Evolutionary conservation across 495 filamentous ascomycete genomes (phyloP).

Genomic region (Penicillium parvum): DNA sequence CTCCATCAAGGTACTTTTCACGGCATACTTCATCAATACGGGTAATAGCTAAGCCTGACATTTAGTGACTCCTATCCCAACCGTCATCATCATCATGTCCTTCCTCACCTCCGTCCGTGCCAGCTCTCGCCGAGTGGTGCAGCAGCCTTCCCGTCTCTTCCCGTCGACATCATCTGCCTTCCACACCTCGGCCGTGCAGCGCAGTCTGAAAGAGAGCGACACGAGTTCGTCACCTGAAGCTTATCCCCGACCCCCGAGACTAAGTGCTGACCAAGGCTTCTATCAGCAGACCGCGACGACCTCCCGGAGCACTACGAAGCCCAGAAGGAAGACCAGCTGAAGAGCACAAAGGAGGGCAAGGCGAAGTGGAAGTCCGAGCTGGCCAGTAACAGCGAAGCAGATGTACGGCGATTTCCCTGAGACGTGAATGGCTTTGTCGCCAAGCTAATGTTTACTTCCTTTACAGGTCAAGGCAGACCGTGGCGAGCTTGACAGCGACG

Average conservation of each 20-base stretch:
- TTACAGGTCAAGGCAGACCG: slow-evolving; percentile 62
- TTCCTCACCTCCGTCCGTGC: slow-evolving; percentile 30
- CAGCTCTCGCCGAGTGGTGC: slow-evolving; percentile 19
- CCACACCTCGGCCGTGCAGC: slow-evolving; percentile 26
- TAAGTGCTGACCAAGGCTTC: slow-evolving; percentile 1
- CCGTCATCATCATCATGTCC: slow-evolving; percentile 19
- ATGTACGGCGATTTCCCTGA: slow-evolving; percentile 42
- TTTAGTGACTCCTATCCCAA: too few species aligned
- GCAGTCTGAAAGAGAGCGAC: slow-evolving; percentile 34
- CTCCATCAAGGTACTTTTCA: too few species aligned
- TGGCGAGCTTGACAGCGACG: slow-evolving; percentile 42
- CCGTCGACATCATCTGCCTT: slow-evolving; percentile 23
- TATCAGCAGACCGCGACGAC: slow-evolving; percentile 42
- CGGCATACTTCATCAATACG: too few species aligned
- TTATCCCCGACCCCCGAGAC: background rate
- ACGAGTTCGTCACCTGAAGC: slow-evolving; percentile 20
- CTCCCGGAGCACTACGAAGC: slow-evolving; percentile 51
- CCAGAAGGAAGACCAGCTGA: slow-evolving; percentile 68
- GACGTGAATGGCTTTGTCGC: background rate
- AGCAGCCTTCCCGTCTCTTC: slow-evolving; percentile 12
- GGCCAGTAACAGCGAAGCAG: slow-evolving; percentile 75
- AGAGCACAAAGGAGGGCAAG: slow-evolving; percentile 68
- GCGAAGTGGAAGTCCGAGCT: slow-evolving; percentile 78
- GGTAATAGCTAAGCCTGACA: too few species aligned
- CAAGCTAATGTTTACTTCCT: background rate